Evolutionary conservation across 2,329 filamentous ascomycete genomes (phyloP), one percentile per base, ranked within the genome.

Genomic region (Purpureocillium takamizusanense): DNA sequence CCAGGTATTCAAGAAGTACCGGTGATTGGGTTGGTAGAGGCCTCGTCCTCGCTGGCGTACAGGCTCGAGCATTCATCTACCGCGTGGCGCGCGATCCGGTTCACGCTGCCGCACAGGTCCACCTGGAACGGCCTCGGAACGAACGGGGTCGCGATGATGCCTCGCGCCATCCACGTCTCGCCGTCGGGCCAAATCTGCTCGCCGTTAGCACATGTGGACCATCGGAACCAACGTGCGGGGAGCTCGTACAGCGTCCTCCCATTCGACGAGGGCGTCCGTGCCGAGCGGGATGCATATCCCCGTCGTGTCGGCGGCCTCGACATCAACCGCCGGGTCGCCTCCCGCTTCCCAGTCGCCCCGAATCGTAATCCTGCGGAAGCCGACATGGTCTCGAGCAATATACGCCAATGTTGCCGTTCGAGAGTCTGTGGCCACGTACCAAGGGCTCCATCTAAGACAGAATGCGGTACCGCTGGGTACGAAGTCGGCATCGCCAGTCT

Each of bases 361-460:
- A 14, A 77, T 50, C 0, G 66, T 65, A 33, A 78, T 46, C 31
- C 62, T 61, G 14, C 73, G 66, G 46, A 78, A 78, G 1, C 74
- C 74, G 33, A 78, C 63, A 40, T 76, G 67, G 44, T 72, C 69
- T 28, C 59, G 61, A 2, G 69, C 57, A 9, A 72, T 52, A 45
- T 74, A 76, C 0, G 71, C 70, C 4, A 79, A 41, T 1, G 71
- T 61, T 14, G 67, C 66, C 0, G 60, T 63, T 15, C 56, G 56
- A 1, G 50, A 57, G 5, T 51, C 56, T 2, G 52, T 53, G 0
- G 46, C 49, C 2, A 55, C 50, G 2, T 66, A 42, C 74, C 74
- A 78, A 0, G 74, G 71, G 21, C 72, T 70, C 69, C 72, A 78
- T 46, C 59, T 67, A 3, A 78, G 48, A 3, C 67, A 66, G 40